Evolutionary conservation across 2,329 filamentous ascomycete genomes (phyloP).

Genomic region (Arthrinium puccinioides): DNA sequence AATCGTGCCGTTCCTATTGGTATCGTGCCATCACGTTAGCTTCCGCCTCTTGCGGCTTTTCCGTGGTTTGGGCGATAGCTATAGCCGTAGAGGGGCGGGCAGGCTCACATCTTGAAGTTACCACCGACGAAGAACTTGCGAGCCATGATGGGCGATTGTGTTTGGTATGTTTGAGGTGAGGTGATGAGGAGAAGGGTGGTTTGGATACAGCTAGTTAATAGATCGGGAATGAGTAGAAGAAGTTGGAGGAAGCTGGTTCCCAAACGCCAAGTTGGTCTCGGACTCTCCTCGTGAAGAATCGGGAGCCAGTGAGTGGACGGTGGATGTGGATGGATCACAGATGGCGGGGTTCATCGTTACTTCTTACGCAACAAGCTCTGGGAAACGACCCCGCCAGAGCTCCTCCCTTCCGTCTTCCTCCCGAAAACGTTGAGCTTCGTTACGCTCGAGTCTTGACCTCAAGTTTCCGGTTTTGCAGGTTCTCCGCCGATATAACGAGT

Average conservation of each 20-base stretch:
- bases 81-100: conserved; percentile 17
- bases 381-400: conserved; percentile 2
- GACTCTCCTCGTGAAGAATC: neutral
- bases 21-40: neutral
- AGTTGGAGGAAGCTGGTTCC: neutral
- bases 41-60: conserved; percentile 2
- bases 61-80: conserved; percentile 12
- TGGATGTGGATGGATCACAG: no score
- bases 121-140: conserved; percentile 96
- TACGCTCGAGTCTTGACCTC: no score
- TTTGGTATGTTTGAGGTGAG: conserved; percentile 7
- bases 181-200: conserved; percentile 2
- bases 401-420: no score
- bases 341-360: conserved; percentile 2
- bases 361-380: conserved; percentile 4
- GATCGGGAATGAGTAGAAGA: neutral
- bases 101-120: conserved; percentile 95
- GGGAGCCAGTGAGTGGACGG: neutral
- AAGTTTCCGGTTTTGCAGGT: no score
- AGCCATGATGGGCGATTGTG: conserved; percentile 60
- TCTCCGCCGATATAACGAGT: no score
- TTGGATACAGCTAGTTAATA: conserved; percentile 4
- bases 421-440: no score
- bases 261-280: neutral
- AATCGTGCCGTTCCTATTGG: conserved; percentile 79